phyloP scores from a whole-genome alignment of 257 asterid species.

The Salvia miltiorrhiza region DNA sequence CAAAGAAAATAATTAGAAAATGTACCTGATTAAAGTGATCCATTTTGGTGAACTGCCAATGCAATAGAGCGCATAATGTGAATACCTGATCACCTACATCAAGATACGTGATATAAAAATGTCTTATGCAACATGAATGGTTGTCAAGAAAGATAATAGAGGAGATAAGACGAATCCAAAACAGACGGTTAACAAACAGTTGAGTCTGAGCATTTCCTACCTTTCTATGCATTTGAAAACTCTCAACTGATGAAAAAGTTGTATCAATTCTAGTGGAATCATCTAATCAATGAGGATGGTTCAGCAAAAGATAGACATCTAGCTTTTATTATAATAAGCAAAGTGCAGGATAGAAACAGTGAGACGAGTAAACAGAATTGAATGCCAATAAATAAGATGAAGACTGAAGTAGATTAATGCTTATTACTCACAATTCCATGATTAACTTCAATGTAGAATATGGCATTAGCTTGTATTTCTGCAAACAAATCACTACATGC shows the following conservation, averaged over 20 bases:
- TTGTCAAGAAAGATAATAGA: neutral
- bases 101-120: neutral
- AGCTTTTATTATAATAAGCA: neutral
- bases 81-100: slow-evolving; percentile 73
- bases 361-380: neutral
- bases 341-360: neutral
- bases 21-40: slow-evolving; percentile 72
- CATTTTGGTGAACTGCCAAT: slow-evolving; percentile 55
- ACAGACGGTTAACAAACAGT: neutral
- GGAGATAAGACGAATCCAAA: neutral
- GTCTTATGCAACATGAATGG: neutral
- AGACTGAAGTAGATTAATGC: neutral
- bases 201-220: neutral
- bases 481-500: neutral
- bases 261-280: neutral
- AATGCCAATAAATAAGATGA: neutral
- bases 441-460: too few relatives aligned
- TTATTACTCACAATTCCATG: neutral
- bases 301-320: neutral
- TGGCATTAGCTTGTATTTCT: too few relatives aligned
- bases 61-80: slow-evolving; percentile 69
- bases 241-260: neutral
- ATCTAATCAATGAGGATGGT: neutral
- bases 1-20: neutral
- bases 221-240: neutral